A percentile compares a stretch with the other conserved stretches of the same genome.
These are phyloP conservation scores for Yamadazyma ubonensis DNA, from an alignment of 805 yeast genomes.

Conservation along the genomic window DNA sequence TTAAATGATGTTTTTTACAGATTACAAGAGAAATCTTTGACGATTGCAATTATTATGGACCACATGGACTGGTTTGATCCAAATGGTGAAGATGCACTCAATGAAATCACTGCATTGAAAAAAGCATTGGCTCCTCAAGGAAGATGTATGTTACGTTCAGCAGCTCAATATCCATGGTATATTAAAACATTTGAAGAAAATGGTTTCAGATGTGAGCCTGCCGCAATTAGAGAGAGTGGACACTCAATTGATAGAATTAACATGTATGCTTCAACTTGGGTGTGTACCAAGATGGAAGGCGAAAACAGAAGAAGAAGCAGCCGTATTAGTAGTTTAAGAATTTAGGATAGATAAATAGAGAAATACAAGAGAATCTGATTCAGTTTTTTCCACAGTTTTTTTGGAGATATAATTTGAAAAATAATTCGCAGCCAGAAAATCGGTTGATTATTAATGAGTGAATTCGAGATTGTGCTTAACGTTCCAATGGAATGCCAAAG, in stretches of 20 bases:
- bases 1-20: constrained; percentile 73
- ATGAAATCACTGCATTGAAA: constrained; percentile 64
- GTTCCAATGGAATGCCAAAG: constrained; percentile 79
- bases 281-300: constrained; percentile 53
- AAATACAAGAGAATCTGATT: too few relatives aligned
- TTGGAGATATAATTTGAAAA: too few relatives aligned
- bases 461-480: constrained; percentile 71
- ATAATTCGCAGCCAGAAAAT: constrained; percentile 5
- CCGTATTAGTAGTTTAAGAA: constrained; percentile 49
- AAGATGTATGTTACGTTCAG: constrained; percentile 73
- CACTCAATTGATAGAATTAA: constrained; percentile 73
- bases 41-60: constrained; percentile 83
- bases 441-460: too few relatives aligned
- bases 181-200: constrained; percentile 61
- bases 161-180: constrained; percentile 76
- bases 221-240: constrained; percentile 64
- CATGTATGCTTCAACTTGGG: constrained; percentile 90
- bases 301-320: constrained; percentile 24
- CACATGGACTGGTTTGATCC: constrained; percentile 92
- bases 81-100: constrained; percentile 57
- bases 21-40: constrained; percentile 57
- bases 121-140: constrained; percentile 66
- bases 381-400: too few relatives aligned
- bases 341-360: constrained; percentile 16
- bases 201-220: constrained; percentile 70